Base-by-base conservation (phyloP, 148 eudicot genomes). In the Gaultheria prostrata region DNA sequence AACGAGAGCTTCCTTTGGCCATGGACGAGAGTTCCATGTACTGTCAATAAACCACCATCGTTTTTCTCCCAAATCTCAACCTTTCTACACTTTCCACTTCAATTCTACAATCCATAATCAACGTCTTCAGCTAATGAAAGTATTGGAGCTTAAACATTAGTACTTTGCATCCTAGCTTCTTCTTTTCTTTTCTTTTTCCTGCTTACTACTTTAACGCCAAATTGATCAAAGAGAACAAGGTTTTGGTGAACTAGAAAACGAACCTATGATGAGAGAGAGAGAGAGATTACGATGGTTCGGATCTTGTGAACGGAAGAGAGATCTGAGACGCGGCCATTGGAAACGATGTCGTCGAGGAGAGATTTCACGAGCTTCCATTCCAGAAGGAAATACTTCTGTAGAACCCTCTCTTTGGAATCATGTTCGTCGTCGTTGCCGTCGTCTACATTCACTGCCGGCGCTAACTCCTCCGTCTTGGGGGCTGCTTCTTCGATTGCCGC, bases 341-440 rank as follows among this genome's bases (percentile, higher is more conserved):
- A 92, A 84, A 96, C 89, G 89, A 96, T 94, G 84, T 88, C 88
- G 89, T 92, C 88, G 80, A 96, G 90, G 80, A 93, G 87, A 18
- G 97, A 92, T 82, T 93, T 94, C 87, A 95, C 91, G 63, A 85
- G 84, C 65, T 82, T 90, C 98, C 98, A 95, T 86, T 95, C 98
- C 57, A 84, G 92, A 14, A 95, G 91, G 80, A 95, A 95, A 86
- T 91, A 94, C 76, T 87, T 90, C 30, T 89, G 92, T 13, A 95
- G 81, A 81, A 92, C 98, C 57, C 88, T 88, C 73, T 91, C 93
- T 79, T 90, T 90, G 18, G 95, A 91, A 76, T 84, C 97, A 59
- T 86, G 90, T 81, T 93, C 94, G 82, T 92, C 93, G 83, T 93
- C 90, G 49, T 93, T n/a, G n/a, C n/a, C 89, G 35, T 90, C 95